Evolutionary conservation across 176 grass and related monocot genomes (phyloP).

Genomic region (Raddia guianensis): DNA sequence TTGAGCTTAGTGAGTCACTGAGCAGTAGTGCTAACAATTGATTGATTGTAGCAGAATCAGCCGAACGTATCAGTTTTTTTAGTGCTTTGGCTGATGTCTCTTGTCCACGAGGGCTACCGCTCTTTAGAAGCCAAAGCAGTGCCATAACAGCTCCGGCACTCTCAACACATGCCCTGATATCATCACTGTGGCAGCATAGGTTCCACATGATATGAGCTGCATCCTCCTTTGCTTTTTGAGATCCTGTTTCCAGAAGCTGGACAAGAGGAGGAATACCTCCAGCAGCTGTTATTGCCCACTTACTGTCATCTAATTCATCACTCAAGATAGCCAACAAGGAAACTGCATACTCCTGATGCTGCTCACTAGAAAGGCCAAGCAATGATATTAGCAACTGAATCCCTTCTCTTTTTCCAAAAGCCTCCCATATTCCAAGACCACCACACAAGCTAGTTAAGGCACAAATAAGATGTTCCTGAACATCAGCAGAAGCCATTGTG

Average conservation of each 20-base stretch:
- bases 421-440: conserved; percentile 70
- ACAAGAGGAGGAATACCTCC: conserved; percentile 95
- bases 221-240: conserved; percentile 89
- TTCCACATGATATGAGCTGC: conserved; percentile 86
- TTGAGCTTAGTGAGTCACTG: conserved; percentile 72
- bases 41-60: conserved; percentile 86
- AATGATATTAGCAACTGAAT: conserved; percentile 92
- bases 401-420: conserved; percentile 92
- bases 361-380: conserved; percentile 93
- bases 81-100: conserved; percentile 86
- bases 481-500: conserved; percentile 88
- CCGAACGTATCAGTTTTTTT: conserved; percentile 76
- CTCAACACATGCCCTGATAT: conserved; percentile 96
- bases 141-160: conserved; percentile 83
- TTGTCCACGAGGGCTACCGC: conserved; percentile 64
- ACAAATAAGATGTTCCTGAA: conserved; percentile 73
- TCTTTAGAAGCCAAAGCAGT: conserved; percentile 90
- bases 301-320: conserved; percentile 93
- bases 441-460: conserved; percentile 75
- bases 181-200: conserved; percentile 86
- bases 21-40: conserved; percentile 82
- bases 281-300: conserved; percentile 98
- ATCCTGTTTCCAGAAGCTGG: conserved; percentile 84
- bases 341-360: conserved; percentile 96
- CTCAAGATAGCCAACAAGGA: conserved; percentile 86